Evolutionary conservation across 2,329 filamentous ascomycete genomes (phyloP), one percentile per base, ranked within the genome.

Genomic region (Cadophora malorum): DNA sequence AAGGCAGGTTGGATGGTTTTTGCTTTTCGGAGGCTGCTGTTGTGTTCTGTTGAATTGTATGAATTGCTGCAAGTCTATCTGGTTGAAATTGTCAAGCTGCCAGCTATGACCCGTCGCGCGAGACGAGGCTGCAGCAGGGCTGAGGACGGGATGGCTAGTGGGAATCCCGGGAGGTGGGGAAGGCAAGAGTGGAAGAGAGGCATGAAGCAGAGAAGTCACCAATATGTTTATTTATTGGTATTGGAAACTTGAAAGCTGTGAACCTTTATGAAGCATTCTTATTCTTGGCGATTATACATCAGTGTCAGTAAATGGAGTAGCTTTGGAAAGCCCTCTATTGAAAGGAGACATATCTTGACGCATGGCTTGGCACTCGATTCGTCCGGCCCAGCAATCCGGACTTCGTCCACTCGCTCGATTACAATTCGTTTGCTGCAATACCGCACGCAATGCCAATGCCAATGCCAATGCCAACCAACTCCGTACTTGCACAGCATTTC

Each of bases 51-150:
- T 23, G 55, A 23, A 1, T 19, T 41, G 19, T 35, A 1, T 31
- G 52, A 28, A 16, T 12, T 33, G 2, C 25, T 33, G 28, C 16
- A 23, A 23, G 23, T 31, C 2, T 55, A 25, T 33, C n/a, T 55
- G 52, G 28, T 55, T 33, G 28, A 25, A 55, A 25, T 55, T 33
- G 52, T n/a, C 33, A 28, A 16, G 1, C 14, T 55, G 50, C 52
- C 52, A 33, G 25, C 5, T n/a, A 55, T 55, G 25, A 55, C 4
- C 3, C 10, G 25, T 28, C 9, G 23, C 12, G 7, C 1, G 52
- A 55, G 52, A 41, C 55, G 19, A 58, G 55, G 55, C 33, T 41
- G 55, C 31, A 35, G 53, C 53, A 58, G 55, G 55, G 55, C 55
- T 38, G 31, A 23, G 31, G 3, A 58, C 14, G 35, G 9, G 35